A percentile compares a stretch with the other conserved stretches of the same genome.
phyloP scores from a whole-genome alignment of 345 rosid genomes.

The Raphanus raphanistrum region DNA sequence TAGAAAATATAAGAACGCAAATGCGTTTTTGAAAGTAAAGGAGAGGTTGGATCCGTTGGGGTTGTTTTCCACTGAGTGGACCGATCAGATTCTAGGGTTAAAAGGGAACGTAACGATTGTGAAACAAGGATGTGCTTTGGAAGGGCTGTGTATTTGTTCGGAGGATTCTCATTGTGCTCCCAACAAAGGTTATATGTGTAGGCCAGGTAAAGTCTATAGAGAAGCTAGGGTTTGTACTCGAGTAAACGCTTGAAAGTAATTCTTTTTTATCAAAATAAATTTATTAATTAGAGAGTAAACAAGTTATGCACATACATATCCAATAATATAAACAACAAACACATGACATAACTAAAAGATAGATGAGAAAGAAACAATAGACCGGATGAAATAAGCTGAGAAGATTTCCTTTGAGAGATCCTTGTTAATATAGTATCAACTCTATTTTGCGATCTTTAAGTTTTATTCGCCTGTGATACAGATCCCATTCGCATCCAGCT shows the following conservation, averaged over 20 bases:
- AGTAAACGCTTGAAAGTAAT: not conserved
- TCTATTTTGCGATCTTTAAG: too few species aligned
- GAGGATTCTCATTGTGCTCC: constrained; percentile 76
- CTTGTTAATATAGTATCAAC: too few species aligned
- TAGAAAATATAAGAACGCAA: constrained; percentile 42
- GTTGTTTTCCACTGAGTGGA: constrained; percentile 76
- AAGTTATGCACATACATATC: too few species aligned
- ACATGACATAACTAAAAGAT: too few species aligned
- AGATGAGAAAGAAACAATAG: too few species aligned
- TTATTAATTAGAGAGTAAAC: too few species aligned
- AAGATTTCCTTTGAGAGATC: too few species aligned
- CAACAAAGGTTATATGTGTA: constrained; percentile 55
- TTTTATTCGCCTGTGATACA: too few species aligned
- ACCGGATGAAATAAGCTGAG: too few species aligned
- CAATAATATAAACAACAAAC: too few species aligned
- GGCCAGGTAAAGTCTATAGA: constrained; percentile 39
- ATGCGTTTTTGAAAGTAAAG: constrained; percentile 52
- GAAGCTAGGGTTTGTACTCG: constrained; percentile 59
- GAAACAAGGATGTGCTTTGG: constrained; percentile 64
- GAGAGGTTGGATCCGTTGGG: constrained; percentile 57
- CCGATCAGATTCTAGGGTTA: constrained; percentile 60
- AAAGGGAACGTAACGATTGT: constrained; percentile 40
- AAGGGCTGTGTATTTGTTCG: constrained; percentile 70
- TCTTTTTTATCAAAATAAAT: too few species aligned
- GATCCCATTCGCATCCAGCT: too few species aligned